A percentile compares a stretch with the other conserved stretches of the same genome.
Evolutionary conservation across 1,139 yeast species (phyloP).

Genomic region (Taphrina deformans): DNA sequence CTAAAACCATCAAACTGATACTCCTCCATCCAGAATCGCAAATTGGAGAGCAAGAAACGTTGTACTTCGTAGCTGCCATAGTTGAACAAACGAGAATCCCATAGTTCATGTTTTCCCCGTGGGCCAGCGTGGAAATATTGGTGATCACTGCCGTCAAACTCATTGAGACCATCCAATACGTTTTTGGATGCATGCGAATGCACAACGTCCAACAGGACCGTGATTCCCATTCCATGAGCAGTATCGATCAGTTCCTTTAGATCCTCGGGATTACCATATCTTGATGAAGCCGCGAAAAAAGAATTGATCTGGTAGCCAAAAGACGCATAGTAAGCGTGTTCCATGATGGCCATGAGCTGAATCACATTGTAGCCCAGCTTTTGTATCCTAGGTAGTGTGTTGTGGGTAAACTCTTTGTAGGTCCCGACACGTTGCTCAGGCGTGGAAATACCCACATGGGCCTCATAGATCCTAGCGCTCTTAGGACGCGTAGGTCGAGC

Average conservation of each 20-base stretch:
- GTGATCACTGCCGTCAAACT: conserved; percentile 93
- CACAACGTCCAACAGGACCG: conserved; percentile 85
- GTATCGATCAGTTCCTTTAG: conserved; percentile 84
- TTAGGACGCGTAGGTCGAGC: conserved; percentile 55
- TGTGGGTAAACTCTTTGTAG: conserved; percentile 77
- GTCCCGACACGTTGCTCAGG: conserved; percentile 84
- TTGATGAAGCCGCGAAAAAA: conserved; percentile 83
- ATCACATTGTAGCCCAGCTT: conserved; percentile 87
- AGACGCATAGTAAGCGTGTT: conserved; percentile 96
- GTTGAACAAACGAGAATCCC: conserved; percentile 94
- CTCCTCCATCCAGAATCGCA: conserved; percentile 79
- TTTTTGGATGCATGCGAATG: conserved; percentile 96
- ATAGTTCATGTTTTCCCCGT: conserved; percentile 82
- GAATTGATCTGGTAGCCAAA: conserved; percentile 95
- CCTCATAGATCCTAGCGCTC: conserved; percentile 83
- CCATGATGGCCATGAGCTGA: conserved; percentile 98
- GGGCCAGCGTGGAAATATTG: conserved; percentile 88
- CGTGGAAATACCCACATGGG: conserved; percentile 90
- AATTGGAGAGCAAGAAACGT: conserved; percentile 80
- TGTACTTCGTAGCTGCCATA: conserved; percentile 89
- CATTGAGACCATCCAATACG: conserved; percentile 88
- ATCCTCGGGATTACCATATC: conserved; percentile 88
- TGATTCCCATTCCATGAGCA: conserved; percentile 84
- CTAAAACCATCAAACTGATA: conserved; percentile 92
- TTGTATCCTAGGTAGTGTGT: conserved; percentile 79